Evolutionary conservation across 148 eudicot genomes (phyloP).

Genomic region (Persicaria tinctoria): DNA sequence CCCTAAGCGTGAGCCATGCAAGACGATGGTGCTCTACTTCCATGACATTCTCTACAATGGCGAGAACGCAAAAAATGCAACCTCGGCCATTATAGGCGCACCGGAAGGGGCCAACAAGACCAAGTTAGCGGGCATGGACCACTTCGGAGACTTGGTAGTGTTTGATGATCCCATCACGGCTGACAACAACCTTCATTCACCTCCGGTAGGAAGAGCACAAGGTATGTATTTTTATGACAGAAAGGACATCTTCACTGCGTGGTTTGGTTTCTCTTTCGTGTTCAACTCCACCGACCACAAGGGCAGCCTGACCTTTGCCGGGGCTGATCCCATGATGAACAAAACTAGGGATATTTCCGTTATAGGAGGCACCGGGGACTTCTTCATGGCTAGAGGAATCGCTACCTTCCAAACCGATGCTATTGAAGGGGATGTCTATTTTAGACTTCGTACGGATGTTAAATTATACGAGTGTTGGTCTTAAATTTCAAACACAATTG

Average conservation of each 20-base stretch:
- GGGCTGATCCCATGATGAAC: slow-evolving; percentile 58
- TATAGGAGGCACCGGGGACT: slow-evolving; percentile 73
- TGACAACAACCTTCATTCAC: slow-evolving; percentile 44
- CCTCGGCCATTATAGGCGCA: slow-evolving; percentile 46
- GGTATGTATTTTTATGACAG: slow-evolving; percentile 57
- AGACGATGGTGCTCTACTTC: slow-evolving; percentile 32
- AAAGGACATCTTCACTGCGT: slow-evolving; percentile 38
- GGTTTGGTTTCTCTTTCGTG: slow-evolving; percentile 51
- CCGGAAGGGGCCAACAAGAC: slow-evolving; percentile 48
- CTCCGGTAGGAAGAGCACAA: slow-evolving; percentile 55
- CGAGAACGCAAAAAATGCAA: slow-evolving; percentile 40
- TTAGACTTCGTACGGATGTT: slow-evolving; percentile 46
- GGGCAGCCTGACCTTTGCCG: slow-evolving; percentile 51
- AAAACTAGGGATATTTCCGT: slow-evolving; percentile 66
- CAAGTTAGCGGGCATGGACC: slow-evolving; percentile 20
- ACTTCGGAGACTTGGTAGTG: slow-evolving; percentile 53
- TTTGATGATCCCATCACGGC: slow-evolving; percentile 72
- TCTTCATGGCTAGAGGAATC: slow-evolving; percentile 68
- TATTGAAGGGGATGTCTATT: slow-evolving; percentile 53
- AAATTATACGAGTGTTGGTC: slow-evolving; percentile 67
- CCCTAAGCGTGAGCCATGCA: slow-evolving; percentile 28
- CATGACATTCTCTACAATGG: slow-evolving; percentile 61
- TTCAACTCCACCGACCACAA: slow-evolving; percentile 39
- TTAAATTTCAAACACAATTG: not conserved
- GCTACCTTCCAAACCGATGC: slow-evolving; percentile 62